A percentile compares a stretch with the other conserved stretches of the same genome.
Conservation (phyloP, 192 early-diverging fungal genomes). For the Diversispora epigaea region DNA sequence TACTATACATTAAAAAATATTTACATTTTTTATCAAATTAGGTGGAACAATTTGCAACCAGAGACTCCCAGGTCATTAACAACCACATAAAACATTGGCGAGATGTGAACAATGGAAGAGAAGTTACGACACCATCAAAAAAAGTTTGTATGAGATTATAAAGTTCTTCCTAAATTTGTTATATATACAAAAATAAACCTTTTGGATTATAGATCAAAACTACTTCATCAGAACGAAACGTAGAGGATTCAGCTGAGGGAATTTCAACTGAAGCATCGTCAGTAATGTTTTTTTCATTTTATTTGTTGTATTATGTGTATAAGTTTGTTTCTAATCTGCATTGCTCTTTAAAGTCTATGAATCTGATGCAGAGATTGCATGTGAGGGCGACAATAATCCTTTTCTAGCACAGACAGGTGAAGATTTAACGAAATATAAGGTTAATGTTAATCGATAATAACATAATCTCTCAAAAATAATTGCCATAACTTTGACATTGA, state of each 20-base stretch:
- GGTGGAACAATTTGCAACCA: conserved; percentile 10
- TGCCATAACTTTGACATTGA: conserved; percentile 3
- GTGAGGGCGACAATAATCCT: conserved; percentile 19
- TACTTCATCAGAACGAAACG: conserved; percentile 23
- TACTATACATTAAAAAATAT: background rate
- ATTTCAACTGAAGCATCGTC: no score
- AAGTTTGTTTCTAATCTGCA: conserved; percentile 3
- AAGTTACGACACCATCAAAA: conserved; percentile 1
- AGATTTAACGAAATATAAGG: conserved; percentile 19
- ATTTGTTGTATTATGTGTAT: background rate
- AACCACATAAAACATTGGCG: conserved; percentile 6
- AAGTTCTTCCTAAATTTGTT: conserved; percentile 10
- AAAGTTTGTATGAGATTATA: conserved; percentile 10
- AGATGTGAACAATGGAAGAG: conserved; percentile 7
- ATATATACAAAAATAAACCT: conserved; percentile 24
- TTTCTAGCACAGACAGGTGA: conserved; percentile 10
- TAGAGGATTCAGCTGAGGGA: conserved; percentile 7
- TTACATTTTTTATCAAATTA: background rate
- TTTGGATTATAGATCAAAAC: conserved; percentile 22
- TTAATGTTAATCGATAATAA: conserved; percentile 21
- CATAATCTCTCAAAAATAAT: conserved; percentile 14
- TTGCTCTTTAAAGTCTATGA: background rate
- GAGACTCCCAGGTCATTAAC: background rate
- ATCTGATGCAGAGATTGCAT: background rate
- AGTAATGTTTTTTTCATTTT: no score